Evolutionary conservation across 768 basidiomycete species (phyloP), one percentile per base, ranked within the genome.

Genomic region (Amyloporia xantha): DNA sequence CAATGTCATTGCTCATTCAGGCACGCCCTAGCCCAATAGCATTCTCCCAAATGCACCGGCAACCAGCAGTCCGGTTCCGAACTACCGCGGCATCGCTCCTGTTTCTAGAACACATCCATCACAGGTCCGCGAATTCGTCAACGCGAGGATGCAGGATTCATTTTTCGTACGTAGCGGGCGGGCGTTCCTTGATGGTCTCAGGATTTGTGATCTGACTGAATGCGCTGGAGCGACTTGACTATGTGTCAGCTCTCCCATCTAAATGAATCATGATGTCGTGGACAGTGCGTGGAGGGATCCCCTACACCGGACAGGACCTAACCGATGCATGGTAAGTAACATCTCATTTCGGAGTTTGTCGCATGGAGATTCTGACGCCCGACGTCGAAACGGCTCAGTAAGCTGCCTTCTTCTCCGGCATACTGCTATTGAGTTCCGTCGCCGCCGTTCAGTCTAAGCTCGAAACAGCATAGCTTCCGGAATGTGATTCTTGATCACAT

Each of bases 371-470:
- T 39, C 6, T 9, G 7, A 19, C 38, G 9, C 9, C 38, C 9
- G 38, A 21, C 15, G 7, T 39, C 20, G 33, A 39, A 19, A 17
- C 19, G 15, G 38, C 38, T 39, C 15, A 10, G 38, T 39, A 39
- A 39, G 38, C 38, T 39, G 38, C 6, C 6, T 9, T 9, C 33
- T 35, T 35, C 33, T 17, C 9, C 38, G 38, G 38, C 38, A 19
- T 39, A n/a, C 20, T 39, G 38, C 38, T 39, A 19, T 19, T n/a
- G 38, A 7, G 38, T 39, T 39, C 38, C 38, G 38, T 39, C 9
- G 38, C 17, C 17, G 30, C 44, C 44, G 44, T 4, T 11, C 44
- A 28, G 42, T 43, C 44, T 45, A 45, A 45, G n/a, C 44, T 36
- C 30, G 33, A 45, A 33, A 19, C 3, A 35, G 44, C 19, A 10